A percentile compares a stretch with the other conserved stretches of the same genome.
These are phyloP conservation scores for Fusarium keratoplasticum DNA, from an alignment of 2,329 filamentous ascomycete species.

Conservation along the genomic window DNA sequence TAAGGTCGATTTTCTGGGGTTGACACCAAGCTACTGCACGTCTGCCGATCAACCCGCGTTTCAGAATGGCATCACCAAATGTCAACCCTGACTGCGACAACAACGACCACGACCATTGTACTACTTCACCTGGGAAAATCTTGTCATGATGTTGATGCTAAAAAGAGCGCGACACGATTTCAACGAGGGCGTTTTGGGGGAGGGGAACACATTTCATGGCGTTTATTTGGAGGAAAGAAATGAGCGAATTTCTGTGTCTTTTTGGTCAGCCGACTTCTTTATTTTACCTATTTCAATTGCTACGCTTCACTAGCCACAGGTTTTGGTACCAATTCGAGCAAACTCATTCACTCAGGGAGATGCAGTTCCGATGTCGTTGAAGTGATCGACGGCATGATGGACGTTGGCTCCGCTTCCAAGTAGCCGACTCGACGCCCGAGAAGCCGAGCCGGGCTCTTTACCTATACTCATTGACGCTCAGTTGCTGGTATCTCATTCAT, in stretches of 20 bases:
- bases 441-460: background rate
- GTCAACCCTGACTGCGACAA: no score
- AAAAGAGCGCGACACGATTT: background rate
- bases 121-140: background rate
- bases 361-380: background rate
- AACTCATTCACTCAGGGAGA: background rate
- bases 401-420: background rate
- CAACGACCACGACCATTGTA: background rate
- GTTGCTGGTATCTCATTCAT: background rate
- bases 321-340: background rate
- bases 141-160: background rate
- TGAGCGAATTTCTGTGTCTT: slow-evolving; percentile 17
- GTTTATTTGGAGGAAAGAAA: slow-evolving; percentile 1
- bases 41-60: slow-evolving; percentile 15
- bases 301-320: slow-evolving; percentile 21
- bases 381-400: background rate
- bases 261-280: background rate
- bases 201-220: slow-evolving; percentile 4
- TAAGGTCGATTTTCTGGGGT: background rate
- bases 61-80: background rate
- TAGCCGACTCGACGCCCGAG: background rate
- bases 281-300: background rate
- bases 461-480: background rate
- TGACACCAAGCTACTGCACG: slow-evolving; percentile 21
- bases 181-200: slow-evolving; percentile 19